Evolutionary conservation across 2,329 filamentous ascomycete genomes (phyloP).

Genomic region (Sclerotinia spermophila): DNA sequence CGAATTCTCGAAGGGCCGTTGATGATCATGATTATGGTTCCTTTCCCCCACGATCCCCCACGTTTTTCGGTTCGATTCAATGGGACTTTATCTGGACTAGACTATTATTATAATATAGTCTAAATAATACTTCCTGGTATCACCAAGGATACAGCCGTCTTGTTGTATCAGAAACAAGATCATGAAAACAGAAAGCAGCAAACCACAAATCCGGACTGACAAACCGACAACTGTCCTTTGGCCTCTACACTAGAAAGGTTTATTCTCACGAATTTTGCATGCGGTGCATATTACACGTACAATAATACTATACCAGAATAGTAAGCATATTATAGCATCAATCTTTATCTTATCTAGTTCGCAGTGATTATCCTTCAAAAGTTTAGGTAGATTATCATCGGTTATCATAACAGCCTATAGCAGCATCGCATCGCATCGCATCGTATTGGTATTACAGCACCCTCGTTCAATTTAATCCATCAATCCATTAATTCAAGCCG

Average conservation of each 20-base stretch:
- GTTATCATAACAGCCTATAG: neutral
- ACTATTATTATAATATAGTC: too few species aligned
- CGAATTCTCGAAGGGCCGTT: neutral
- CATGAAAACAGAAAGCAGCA: neutral
- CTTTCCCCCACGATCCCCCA: slow-evolving; percentile 5
- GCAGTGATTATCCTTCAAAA: neutral
- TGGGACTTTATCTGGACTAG: too few species aligned
- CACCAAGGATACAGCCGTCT: neutral
- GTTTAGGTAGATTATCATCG: neutral
- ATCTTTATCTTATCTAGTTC: neutral
- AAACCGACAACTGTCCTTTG: neutral
- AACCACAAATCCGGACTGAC: neutral
- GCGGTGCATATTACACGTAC: neutral
- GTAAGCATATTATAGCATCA: neutral
- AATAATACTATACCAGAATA: neutral
- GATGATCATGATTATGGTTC: neutral
- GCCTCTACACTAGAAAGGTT: neutral
- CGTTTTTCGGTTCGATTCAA: neutral
- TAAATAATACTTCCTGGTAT: neutral
- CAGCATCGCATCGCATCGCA: neutral
- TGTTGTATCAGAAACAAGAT: neutral
- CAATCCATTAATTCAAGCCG: neutral
- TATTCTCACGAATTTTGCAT: neutral
- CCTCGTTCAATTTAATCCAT: neutral
- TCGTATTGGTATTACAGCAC: neutral